phyloP scores from a whole-genome alignment of 2,329 filamentous ascomycete species.

The Myriosclerotinia scirpicola region DNA sequence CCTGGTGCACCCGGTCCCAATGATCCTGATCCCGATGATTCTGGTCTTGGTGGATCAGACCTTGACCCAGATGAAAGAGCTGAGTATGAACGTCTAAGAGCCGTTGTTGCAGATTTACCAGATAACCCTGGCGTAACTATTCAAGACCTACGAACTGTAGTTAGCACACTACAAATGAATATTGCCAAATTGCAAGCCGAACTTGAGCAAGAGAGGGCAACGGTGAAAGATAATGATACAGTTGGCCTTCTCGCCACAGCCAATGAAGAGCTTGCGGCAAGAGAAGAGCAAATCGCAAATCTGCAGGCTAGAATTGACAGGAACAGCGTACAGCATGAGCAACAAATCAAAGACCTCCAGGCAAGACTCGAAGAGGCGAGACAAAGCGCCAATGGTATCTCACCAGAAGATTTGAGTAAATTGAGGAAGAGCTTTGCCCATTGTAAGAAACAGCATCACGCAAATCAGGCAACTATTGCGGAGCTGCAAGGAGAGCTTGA shows the following conservation, averaged over 20 bases:
- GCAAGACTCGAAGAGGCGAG: slow-evolving; percentile 10
- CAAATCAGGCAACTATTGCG: not conserved
- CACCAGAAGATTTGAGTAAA: not conserved
- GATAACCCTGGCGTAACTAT: not conserved
- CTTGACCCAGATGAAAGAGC: not conserved
- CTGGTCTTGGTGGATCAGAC: too few species aligned
- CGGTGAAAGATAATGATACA: not conserved
- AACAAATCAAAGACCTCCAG: not conserved
- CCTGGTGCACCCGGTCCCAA: too few species aligned
- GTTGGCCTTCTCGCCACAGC: not conserved
- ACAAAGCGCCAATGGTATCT: slow-evolving; percentile 8
- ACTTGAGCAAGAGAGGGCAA: not conserved
- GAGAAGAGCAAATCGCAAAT: not conserved
- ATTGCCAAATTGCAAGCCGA: not conserved
- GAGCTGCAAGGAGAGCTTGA: not conserved
- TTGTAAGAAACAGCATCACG: not conserved
- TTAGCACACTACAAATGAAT: not conserved
- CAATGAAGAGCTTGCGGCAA: not conserved
- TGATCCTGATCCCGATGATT: too few species aligned
- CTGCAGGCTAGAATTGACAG: not conserved
- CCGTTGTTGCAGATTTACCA: not conserved
- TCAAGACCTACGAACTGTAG: not conserved
- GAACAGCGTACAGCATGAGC: not conserved
- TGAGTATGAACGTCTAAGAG: not conserved
- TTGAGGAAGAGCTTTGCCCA: not conserved